phyloP scores from a whole-genome alignment of 257 asterid species.

The Cynanchum wilfordii region DNA sequence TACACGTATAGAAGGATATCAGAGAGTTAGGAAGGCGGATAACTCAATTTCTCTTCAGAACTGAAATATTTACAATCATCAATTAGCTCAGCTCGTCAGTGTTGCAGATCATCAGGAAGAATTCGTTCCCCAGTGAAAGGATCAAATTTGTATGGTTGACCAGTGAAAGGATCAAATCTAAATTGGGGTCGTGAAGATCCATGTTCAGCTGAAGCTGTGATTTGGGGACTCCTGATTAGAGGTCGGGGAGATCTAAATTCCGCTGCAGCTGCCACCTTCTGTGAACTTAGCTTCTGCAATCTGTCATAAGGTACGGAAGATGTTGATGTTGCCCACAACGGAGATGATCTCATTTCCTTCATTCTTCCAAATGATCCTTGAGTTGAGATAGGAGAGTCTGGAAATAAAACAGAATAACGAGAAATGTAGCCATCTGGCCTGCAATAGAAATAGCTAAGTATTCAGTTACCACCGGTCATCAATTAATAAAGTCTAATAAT shows the following conservation, averaged over 20 bases:
- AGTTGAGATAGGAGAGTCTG: constrained; percentile 33
- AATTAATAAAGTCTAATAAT: not conserved
- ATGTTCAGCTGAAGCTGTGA: constrained; percentile 14
- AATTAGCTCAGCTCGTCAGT: constrained; percentile 9
- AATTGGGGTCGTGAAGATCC: constrained; percentile 45
- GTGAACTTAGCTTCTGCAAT: constrained; percentile 24
- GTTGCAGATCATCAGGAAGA: constrained; percentile 31
- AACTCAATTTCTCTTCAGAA: no score
- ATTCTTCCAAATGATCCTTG: constrained; percentile 28
- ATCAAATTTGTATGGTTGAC: constrained; percentile 85
- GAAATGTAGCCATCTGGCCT: constrained; percentile 48
- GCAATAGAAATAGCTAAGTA: constrained; percentile 21
- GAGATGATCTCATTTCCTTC: constrained; percentile 39
- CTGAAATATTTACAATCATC: no score
- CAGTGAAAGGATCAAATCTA: constrained; percentile 80
- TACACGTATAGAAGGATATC: no score
- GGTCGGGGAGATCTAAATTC: constrained; percentile 9
- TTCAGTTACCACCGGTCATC: not conserved
- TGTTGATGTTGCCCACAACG: constrained; percentile 25
- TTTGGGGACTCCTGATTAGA: constrained; percentile 20
- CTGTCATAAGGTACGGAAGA: constrained; percentile 28
- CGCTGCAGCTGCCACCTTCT: not conserved
- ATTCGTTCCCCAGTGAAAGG: constrained; percentile 94
- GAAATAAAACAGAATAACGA: constrained; percentile 30
- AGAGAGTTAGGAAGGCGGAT: no score